A percentile compares a stretch with the other conserved stretches of the same genome.
Conservation (phyloP, 2,329 filamentous ascomycete species). For the Talaromyces sp. region DNA sequence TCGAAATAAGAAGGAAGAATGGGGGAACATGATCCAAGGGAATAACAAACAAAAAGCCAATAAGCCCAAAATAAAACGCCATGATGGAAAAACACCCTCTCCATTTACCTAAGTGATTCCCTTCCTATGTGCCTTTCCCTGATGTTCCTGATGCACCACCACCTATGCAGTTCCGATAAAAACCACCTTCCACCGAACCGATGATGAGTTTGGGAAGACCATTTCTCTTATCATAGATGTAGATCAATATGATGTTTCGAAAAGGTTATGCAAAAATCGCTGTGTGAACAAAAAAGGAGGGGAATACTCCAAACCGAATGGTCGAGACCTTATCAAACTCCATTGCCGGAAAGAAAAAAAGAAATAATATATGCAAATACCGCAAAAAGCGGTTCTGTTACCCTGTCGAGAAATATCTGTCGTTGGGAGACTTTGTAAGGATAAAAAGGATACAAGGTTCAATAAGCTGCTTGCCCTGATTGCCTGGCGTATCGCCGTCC, state of each 20-base stretch:
- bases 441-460: not conserved
- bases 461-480: conserved; percentile 10
- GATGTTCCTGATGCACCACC: not conserved
- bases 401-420: conserved; percentile 3
- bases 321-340: not conserved
- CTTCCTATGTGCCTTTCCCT: not conserved
- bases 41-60: not conserved
- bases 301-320: not conserved
- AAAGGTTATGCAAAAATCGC: not conserved
- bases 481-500: conserved; percentile 9
- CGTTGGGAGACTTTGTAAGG: conserved; percentile 2
- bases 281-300: not conserved
- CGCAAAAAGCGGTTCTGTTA: not conserved
- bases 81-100: not conserved
- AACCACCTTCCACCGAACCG: not conserved
- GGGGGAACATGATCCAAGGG: not conserved
- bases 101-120: not conserved
- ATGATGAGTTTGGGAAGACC: not conserved
- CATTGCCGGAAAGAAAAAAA: not conserved
- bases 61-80: not conserved
- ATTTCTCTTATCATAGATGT: not conserved
- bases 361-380: not conserved
- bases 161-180: not conserved
- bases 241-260: not conserved
- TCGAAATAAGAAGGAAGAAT: not conserved